Evolutionary conservation across 108 stramenopile genomes (phyloP), one percentile per base, ranked within the genome.

Genomic region (Nitzschia sp.): DNA sequence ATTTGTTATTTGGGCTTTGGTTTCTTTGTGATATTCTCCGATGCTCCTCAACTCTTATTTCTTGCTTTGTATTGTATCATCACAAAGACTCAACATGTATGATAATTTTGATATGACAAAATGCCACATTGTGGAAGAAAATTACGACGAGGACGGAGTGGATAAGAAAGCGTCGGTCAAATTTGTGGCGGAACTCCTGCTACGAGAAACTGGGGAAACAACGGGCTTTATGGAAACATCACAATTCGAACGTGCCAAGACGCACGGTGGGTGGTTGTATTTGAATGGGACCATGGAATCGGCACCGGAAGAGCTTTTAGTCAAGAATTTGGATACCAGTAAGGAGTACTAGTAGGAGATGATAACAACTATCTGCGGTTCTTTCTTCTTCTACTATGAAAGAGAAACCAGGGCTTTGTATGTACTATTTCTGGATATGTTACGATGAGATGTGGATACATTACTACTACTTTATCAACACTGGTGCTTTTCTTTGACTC

Each of bases 141-240:
- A 56, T 11, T 82, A 75, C 50, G 73, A 83, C 54, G 78, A 84
- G 28, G 81, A 82, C 13, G 80, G 68, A 21, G 72, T 66, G 0
- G 45, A 53, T 25, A 50, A 81, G 58, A 75, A 67, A 19, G 88
- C 85, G 0, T 84, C 53, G 29, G 88, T 86, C 6, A 66, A 80
- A 44, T 89, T 89, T 70, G 67, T 89, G 25, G 88, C 88, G 1
- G 82, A 74, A 63, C 80, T 82, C 77, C 75, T 77, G 6, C 78
- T 86, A 35, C 62, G 73, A 11, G 88, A 89, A 52, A 79, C 85
- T 11, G 78, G 83, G 21, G 85, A 89, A 70, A 80, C 66, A 32
- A 86, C 85, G 26, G 73, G 81, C 22, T 89, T 89, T 48, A 84
- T 85, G 81, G 88, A 89, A 61, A 86, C 85, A 17, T 85, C 83